Evolutionary conservation across 139 green algal genomes (phyloP).

Genomic region (Chlamydomonas schloesseri): DNA sequence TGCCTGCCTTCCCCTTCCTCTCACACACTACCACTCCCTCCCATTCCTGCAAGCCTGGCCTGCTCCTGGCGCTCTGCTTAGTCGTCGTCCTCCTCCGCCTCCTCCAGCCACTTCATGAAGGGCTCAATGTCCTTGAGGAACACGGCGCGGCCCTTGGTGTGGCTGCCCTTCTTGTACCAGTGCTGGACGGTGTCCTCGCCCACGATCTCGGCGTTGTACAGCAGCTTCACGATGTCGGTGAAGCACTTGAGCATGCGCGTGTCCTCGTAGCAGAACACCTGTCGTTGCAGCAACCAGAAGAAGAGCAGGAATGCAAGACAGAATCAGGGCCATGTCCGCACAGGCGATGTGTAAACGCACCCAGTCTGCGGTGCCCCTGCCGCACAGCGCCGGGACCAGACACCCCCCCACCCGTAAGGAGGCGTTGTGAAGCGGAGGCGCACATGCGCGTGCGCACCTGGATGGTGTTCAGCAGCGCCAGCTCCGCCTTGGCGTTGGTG

Average conservation of each 20-base stretch:
- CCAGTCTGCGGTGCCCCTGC: background rate
- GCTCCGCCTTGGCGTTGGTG: constrained; percentile 83
- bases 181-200: constrained; percentile 91
- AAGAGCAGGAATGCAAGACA: background rate
- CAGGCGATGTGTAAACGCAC: background rate
- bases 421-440: too few relatives aligned
- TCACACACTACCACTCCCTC: too few relatives aligned
- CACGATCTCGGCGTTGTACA: constrained; percentile 94
- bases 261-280: constrained; percentile 98
- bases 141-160: constrained; percentile 90
- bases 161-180: constrained; percentile 91
- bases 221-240: constrained; percentile 85
- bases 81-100: constrained; percentile 91
- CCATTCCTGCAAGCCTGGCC: too few relatives aligned
- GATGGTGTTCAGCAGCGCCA: constrained; percentile 85
- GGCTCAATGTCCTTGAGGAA: constrained; percentile 95
- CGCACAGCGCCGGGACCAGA: background rate
- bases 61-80: constrained; percentile 6
- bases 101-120: constrained; percentile 97
- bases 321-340: background rate
- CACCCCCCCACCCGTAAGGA: too few relatives aligned
- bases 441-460: constrained; percentile 78
- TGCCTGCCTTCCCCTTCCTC: too few relatives aligned
- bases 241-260: constrained; percentile 95
- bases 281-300: background rate